phyloP scores from a whole-genome alignment of 306 rosid species.

The Hylodesmum podocarpum region DNA sequence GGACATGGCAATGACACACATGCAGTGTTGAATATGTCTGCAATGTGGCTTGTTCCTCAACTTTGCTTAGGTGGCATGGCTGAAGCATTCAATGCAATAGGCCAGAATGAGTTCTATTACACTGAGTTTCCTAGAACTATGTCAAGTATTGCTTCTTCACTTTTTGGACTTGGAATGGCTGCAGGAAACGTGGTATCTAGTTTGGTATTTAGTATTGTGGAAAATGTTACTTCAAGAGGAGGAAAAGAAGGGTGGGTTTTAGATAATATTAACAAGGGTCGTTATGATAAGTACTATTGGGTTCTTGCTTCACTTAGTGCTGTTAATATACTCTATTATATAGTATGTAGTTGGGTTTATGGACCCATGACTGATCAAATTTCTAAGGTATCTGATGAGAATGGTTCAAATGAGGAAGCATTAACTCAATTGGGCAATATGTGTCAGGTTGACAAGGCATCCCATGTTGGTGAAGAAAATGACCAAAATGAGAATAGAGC shows the following conservation, averaged over 20 bases:
- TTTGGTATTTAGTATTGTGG: constrained; percentile 39
- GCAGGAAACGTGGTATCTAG: constrained; percentile 51
- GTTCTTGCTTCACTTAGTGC: constrained; percentile 43
- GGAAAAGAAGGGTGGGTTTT: constrained; percentile 68
- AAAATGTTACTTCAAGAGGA: constrained; percentile 48
- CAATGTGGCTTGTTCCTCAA: constrained; percentile 66
- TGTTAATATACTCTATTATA: constrained; percentile 44
- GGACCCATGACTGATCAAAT: constrained; percentile 51
- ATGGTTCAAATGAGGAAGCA: constrained; percentile 23
- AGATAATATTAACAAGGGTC: constrained; percentile 53
- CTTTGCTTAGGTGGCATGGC: constrained; percentile 56
- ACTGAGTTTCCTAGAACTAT: constrained; percentile 63
- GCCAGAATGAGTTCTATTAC: constrained; percentile 72
- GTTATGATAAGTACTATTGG: constrained; percentile 57
- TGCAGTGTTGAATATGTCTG: constrained; percentile 61
- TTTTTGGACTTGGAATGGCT: constrained; percentile 56
- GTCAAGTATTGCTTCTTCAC: constrained; percentile 59
- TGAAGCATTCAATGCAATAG: constrained; percentile 65
- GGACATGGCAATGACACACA: constrained; percentile 29
- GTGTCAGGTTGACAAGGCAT: background rate
- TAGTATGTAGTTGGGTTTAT: constrained; percentile 62
- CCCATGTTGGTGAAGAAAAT: background rate
- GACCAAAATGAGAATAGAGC: no score
- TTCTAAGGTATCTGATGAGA: constrained; percentile 3
- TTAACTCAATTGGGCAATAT: background rate